These are phyloP conservation scores for Fusarium xylarioides DNA, from an alignment of 2,329 filamentous ascomycete species.

Conservation along the genomic window DNA sequence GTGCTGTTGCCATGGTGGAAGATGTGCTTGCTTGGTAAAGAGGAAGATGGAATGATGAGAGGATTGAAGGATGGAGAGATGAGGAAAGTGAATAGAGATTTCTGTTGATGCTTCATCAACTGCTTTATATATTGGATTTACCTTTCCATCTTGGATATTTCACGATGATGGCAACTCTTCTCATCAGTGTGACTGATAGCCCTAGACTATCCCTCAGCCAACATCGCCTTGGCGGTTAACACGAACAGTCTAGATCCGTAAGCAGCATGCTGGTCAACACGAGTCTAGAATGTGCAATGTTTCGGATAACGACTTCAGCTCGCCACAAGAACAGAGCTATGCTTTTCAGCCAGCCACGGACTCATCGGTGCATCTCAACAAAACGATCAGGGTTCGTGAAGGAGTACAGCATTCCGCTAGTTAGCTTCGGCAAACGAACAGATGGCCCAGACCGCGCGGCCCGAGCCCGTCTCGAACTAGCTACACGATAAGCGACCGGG, in stretches of 20 bases:
- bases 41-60: not conserved
- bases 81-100: not conserved
- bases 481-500: too few relatives aligned
- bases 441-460: not conserved
- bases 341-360: not conserved
- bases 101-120: fast-evolving
- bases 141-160: not conserved
- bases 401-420: not conserved
- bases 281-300: not conserved
- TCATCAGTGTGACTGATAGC: not conserved
- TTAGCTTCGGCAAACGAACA: not conserved
- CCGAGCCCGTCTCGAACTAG: not conserved
- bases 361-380: fast-evolving
- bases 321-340: not conserved
- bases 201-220: not conserved
- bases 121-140: not conserved
- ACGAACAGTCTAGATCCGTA: too few relatives aligned
- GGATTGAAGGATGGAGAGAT: not conserved
- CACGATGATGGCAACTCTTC: not conserved
- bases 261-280: not conserved
- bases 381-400: fast-evolving
- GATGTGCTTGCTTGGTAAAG: not conserved
- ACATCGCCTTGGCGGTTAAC: too few relatives aligned
- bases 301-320: not conserved
- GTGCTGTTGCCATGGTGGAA: not conserved